These are phyloP conservation scores for Castanopsis chinensis DNA, from an alignment of 306 rosid genomes.

Conservation along the genomic window DNA sequence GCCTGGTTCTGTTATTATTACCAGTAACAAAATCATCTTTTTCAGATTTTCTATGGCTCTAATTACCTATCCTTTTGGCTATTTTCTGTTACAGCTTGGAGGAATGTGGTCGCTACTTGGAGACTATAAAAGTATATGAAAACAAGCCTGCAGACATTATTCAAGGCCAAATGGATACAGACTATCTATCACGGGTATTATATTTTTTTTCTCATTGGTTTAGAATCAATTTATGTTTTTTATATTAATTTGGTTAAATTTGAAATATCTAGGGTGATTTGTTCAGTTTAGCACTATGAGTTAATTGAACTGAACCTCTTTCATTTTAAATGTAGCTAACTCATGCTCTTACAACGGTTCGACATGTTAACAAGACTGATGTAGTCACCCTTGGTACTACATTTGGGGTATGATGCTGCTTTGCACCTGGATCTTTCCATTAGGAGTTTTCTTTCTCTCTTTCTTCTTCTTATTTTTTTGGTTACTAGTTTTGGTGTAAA, in stretches of 20 bases:
- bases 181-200: constrained; percentile 86
- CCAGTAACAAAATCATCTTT: constrained; percentile 1
- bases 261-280: background rate
- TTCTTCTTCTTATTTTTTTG: background rate
- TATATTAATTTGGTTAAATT: constrained; percentile 17
- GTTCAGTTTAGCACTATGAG: background rate
- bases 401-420: constrained; percentile 69
- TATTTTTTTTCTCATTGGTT: constrained; percentile 4
- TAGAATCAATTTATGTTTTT: background rate
- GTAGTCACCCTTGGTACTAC: constrained; percentile 94
- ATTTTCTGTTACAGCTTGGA: constrained; percentile 59
- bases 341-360: constrained; percentile 73
- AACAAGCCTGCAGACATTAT: constrained; percentile 95
- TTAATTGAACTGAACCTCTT: constrained; percentile 23
- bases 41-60: background rate
- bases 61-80: constrained; percentile 10
- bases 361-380: constrained; percentile 94
- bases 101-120: constrained; percentile 99
- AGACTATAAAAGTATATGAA: constrained; percentile 90
- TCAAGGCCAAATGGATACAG: constrained; percentile 98
- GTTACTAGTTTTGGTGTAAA: too few relatives aligned
- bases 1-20: constrained; percentile 12
- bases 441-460: background rate
- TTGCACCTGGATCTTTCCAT: constrained; percentile 1
- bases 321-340: constrained; percentile 53